phyloP scores from a whole-genome alignment of 257 asterid species.

The Jasminum sambac region DNA sequence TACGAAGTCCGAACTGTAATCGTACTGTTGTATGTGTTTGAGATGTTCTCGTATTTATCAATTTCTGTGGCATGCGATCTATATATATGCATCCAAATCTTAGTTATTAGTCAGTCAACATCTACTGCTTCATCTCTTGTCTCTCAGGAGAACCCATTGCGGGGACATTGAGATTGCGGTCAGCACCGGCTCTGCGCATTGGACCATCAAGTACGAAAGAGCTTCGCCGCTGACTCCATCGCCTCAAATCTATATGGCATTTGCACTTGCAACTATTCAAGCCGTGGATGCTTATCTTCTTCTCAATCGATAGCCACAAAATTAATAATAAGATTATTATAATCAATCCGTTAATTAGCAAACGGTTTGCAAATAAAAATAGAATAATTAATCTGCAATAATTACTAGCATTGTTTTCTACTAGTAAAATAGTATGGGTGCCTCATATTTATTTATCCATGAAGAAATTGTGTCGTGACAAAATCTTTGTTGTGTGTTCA shows the following conservation, averaged over 20 bases:
- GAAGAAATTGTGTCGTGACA: not conserved
- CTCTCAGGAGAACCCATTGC: constrained; percentile 18
- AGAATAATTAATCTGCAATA: not conserved
- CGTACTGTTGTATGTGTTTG: too few species aligned
- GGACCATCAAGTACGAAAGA: constrained; percentile 29
- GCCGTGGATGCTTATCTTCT: constrained; percentile 31
- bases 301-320: not conserved
- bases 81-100: too few species aligned
- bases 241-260: constrained; percentile 30
- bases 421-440: not conserved
- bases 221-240: constrained; percentile 25
- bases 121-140: too few species aligned
- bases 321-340: not conserved
- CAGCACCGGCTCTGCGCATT: constrained; percentile 22
- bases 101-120: too few species aligned
- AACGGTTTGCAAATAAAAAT: too few species aligned
- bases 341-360: too few species aligned
- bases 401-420: not conserved
- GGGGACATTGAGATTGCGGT: constrained; percentile 21
- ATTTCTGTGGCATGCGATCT: too few species aligned
- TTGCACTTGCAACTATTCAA: constrained; percentile 18
- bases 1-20: too few species aligned
- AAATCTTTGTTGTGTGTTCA: not conserved
- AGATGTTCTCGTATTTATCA: too few species aligned
- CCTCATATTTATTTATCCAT: not conserved